Evolutionary conservation across 2,329 filamentous ascomycete genomes (phyloP).

Genomic region (Penicillium sp.): DNA sequence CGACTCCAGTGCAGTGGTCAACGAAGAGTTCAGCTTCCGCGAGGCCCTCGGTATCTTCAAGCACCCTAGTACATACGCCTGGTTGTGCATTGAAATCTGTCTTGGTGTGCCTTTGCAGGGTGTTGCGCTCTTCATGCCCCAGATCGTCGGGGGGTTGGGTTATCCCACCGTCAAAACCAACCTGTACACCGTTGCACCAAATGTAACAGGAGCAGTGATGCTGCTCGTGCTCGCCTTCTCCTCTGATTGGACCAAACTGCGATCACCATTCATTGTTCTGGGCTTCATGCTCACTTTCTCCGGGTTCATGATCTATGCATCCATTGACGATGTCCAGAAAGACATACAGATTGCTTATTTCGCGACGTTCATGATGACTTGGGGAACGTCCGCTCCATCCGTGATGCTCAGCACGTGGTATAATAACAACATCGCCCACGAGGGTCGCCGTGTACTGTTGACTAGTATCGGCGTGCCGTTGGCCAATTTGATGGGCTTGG

Average conservation of each 20-base stretch:
- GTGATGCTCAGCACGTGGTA: slow-evolving; percentile 62
- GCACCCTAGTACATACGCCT: slow-evolving; percentile 47
- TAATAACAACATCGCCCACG: slow-evolving; percentile 74
- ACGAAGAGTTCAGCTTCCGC: slow-evolving; percentile 47
- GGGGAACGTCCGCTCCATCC: slow-evolving; percentile 66
- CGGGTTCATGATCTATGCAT: slow-evolving; percentile 70
- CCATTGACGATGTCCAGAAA: slow-evolving; percentile 54
- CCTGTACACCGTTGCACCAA: slow-evolving; percentile 72
- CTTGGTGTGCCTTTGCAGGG: slow-evolving; percentile 52
- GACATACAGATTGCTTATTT: slow-evolving; percentile 63
- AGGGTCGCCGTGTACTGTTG: slow-evolving; percentile 60
- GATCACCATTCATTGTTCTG: slow-evolving; percentile 65
- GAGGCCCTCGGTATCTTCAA: slow-evolving; percentile 48
- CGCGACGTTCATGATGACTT: slow-evolving; percentile 73
- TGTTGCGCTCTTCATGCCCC: slow-evolving; percentile 50
- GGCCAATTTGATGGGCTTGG: slow-evolving; percentile 67
- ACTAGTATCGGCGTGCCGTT: slow-evolving; percentile 65
- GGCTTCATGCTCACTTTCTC: slow-evolving; percentile 66
- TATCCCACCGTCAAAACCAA: slow-evolving; percentile 60
- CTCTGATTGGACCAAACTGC: slow-evolving; percentile 57
- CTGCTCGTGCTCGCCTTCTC: slow-evolving; percentile 63
- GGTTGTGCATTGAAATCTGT: slow-evolving; percentile 51
- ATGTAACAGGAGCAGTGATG: slow-evolving; percentile 63
- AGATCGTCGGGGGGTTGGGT: slow-evolving; percentile 48
- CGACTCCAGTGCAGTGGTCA: slow-evolving; percentile 59